Percentiles rank a stretch among this genome's conserved stretches.
phyloP scores from a whole-genome alignment of 2,329 filamentous ascomycete species.

The Phaeosphaeria sp. region DNA sequence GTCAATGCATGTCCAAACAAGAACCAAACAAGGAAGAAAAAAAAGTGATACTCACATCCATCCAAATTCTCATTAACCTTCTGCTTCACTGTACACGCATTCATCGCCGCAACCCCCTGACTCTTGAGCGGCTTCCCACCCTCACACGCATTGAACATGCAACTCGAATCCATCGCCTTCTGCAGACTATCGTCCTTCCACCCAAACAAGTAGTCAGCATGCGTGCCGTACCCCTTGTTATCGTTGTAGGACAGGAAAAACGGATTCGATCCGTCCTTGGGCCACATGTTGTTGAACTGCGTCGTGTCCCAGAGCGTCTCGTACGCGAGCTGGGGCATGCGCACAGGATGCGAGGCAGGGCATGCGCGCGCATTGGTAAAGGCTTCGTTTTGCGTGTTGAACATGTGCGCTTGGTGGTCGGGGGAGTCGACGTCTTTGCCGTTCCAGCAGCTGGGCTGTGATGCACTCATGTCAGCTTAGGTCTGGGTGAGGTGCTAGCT shows the following conservation, averaged over 20 bases:
- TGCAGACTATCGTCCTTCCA: slow-evolving; percentile 39
- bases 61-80: slow-evolving; percentile 31
- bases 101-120: slow-evolving; percentile 27
- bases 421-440: slow-evolving; percentile 63
- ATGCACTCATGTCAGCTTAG: no score
- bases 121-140: slow-evolving; percentile 28
- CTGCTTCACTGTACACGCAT: slow-evolving; percentile 32
- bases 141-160: slow-evolving; percentile 35
- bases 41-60: slow-evolving; percentile 23
- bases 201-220: slow-evolving; percentile 38
- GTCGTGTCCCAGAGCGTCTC: slow-evolving; percentile 41
- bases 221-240: slow-evolving; percentile 35
- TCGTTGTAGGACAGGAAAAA: slow-evolving; percentile 37
- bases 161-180: slow-evolving; percentile 30
- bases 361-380: slow-evolving; percentile 29
- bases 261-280: slow-evolving; percentile 29
- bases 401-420: slow-evolving; percentile 56
- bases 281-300: slow-evolving; percentile 37
- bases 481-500: no score
- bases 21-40: neutral
- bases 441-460: slow-evolving; percentile 64
- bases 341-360: slow-evolving; percentile 31
- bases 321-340: slow-evolving; percentile 35
- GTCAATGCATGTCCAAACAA: neutral
- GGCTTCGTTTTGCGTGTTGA: slow-evolving; percentile 26